These are phyloP conservation scores for Silene uniflora DNA, from an alignment of 148 eudicot species.

Conservation along the genomic window DNA sequence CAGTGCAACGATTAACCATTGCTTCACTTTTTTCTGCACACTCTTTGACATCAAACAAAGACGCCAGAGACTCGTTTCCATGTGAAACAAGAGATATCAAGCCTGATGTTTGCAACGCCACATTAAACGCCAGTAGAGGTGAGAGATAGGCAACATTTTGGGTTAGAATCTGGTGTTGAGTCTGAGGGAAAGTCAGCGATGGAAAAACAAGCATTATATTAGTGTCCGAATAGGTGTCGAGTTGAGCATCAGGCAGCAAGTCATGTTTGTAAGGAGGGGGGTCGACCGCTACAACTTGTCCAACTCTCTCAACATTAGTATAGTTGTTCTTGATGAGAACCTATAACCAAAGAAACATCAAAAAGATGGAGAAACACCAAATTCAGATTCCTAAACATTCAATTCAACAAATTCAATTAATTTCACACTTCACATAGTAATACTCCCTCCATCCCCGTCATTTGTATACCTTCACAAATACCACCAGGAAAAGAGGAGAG, in stretches of 20 bases:
- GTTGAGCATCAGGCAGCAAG: constrained; percentile 24
- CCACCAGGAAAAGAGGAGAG: no score
- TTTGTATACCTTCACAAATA: no score
- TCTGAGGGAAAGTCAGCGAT: constrained; percentile 38
- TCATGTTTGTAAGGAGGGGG: constrained; percentile 48
- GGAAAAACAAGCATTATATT: constrained; percentile 59
- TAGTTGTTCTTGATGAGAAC: constrained; percentile 56
- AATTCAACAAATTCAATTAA: no score
- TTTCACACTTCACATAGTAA: no score
- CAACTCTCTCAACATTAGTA: constrained; percentile 47
- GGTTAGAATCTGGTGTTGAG: constrained; percentile 24
- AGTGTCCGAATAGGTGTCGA: constrained; percentile 23
- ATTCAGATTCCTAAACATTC: not conserved
- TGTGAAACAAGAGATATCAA: constrained; percentile 59
- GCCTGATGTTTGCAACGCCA: constrained; percentile 71
- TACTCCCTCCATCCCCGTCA: no score
- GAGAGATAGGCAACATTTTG: constrained; percentile 70
- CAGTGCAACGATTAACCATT: constrained; percentile 30
- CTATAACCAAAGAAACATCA: constrained; percentile 25
- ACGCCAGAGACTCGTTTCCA: constrained; percentile 60
- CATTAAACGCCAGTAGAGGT: constrained; percentile 76
- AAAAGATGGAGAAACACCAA: not conserved
- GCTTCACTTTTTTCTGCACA: constrained; percentile 29
- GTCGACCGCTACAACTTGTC: constrained; percentile 74
- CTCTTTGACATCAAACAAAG: constrained; percentile 50